Evolutionary conservation across 164 flowering plant species (phyloP), one percentile per base, ranked within the genome.

Genomic region (Annona squamosa): DNA sequence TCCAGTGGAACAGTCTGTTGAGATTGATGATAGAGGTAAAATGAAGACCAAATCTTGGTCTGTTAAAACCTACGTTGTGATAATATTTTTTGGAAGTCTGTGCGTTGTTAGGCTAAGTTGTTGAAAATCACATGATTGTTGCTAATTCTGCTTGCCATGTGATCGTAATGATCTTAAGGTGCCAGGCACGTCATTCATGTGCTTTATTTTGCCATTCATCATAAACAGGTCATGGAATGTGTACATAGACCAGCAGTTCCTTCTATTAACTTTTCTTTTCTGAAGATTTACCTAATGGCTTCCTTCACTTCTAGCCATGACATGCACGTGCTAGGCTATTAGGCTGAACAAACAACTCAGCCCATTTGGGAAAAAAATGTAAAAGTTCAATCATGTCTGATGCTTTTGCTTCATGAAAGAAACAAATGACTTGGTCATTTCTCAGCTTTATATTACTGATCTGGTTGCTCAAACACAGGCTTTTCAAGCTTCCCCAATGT

Each of bases 11-110:
- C 76, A 26, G 3, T 17, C 73, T 69, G 65, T 62, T 71, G 90
- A 81, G 64, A 67, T 81, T 69, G 87, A 84, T 74, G 87, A 86
- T 26, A 26, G 37, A 82, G 92, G 94, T 89, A 81, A 77, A 52
- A 52, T 7, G 59, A 52, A 52, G 13, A 52, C 13, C 13, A 52
- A 52, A 7, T 52, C 9, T 52, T 7, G 9, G 59, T 10, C 13
- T 52, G 9, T 10, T 4, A 52, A 52, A 52, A 5, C 13, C 59
- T 52, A 52, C 2, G 59, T 26, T 26, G 13, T 10, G 18, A 59
- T 48, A 7, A 71, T 68, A 5, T 37, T 18, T 26, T 26, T 44
- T 19, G 18, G 10, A 67, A 2, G 41, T 18, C 44, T 13, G 46
- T 12, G 46, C 5, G 3, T 2, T 26, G 37, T 26, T 26, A 26